These are phyloP conservation scores for Viola pubescens DNA, from an alignment of 441 rosid genomes.

Conservation along the genomic window DNA sequence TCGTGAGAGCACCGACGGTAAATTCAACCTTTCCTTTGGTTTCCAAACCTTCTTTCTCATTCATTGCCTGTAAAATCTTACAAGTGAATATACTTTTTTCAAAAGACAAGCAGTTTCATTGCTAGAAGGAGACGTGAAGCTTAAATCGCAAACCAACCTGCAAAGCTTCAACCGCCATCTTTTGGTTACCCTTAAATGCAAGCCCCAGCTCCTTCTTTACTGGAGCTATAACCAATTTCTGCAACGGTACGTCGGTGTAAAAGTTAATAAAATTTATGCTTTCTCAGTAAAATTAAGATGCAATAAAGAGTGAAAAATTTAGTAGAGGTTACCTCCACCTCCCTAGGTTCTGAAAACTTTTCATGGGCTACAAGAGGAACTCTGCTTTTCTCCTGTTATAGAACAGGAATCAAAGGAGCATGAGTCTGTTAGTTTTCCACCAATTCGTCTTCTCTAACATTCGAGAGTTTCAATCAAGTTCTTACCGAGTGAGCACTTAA, in stretches of 20 bases:
- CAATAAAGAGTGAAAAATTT: not conserved
- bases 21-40: conserved; percentile 58
- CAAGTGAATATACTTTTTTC: not conserved
- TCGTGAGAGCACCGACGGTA: conserved; percentile 45
- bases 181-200: conserved; percentile 58
- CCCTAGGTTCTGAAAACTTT: conserved; percentile 59
- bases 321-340: conserved; percentile 50
- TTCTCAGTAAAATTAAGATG: no score
- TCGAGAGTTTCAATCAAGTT: not conserved
- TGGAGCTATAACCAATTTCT: conserved; percentile 57
- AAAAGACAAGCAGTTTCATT: not conserved
- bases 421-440: not conserved
- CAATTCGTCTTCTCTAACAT: no score
- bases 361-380: conserved; percentile 60
- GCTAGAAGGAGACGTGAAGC: not conserved
- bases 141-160: conserved; percentile 35
- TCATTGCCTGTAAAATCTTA: conserved; percentile 39
- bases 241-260: conserved; percentile 12
- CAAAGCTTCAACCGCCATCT: conserved; percentile 58
- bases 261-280: not conserved
- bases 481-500: conserved; percentile 57
- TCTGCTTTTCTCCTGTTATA: conserved; percentile 52
- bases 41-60: conserved; percentile 52
- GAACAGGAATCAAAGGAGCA: not conserved
- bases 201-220: conserved; percentile 67